phyloP scores from a whole-genome alignment of 192 early-diverging fungal genomes.

The Polychytrium aggregatum region DNA sequence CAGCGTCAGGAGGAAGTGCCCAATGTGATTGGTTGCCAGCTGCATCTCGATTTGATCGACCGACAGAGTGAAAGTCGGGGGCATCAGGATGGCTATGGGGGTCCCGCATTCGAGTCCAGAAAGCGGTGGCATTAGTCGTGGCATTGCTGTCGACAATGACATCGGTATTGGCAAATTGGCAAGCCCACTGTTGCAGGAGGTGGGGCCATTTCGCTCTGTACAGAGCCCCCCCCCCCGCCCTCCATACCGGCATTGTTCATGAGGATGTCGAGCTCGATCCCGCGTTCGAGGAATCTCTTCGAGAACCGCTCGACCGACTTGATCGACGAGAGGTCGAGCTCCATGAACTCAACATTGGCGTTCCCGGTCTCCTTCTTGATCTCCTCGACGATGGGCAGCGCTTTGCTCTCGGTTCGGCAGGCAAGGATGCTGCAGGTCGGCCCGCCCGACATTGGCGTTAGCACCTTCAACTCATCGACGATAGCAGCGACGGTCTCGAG shows the following conservation, averaged over 20 bases:
- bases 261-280: constrained; percentile 2
- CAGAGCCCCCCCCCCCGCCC: too few relatives aligned
- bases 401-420: constrained; percentile 10
- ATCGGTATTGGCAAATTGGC: too few relatives aligned
- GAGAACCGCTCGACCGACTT: constrained; percentile 7
- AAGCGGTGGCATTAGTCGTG: too few relatives aligned
- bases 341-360: constrained; percentile 19
- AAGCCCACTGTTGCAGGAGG: too few relatives aligned
- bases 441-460: too few relatives aligned
- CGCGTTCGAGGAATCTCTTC: not conserved
- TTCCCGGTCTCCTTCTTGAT: constrained; percentile 10
- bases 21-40: constrained; percentile 57
- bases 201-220: too few relatives aligned
- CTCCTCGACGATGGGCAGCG: constrained; percentile 10
- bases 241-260: not conserved
- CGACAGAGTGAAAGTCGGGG: constrained; percentile 34
- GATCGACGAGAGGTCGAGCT: constrained; percentile 17
- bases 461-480: too few relatives aligned
- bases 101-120: too few relatives aligned
- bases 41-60: constrained; percentile 53
- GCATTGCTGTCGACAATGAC: too few relatives aligned
- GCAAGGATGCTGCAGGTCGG: too few relatives aligned
- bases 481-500: too few relatives aligned
- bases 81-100: constrained; percentile 29
- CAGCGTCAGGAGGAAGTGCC: constrained; percentile 27